These are phyloP conservation scores for Alternaria ethzedia DNA, from an alignment of 2,329 filamentous ascomycete genomes.

Conservation along the genomic window DNA sequence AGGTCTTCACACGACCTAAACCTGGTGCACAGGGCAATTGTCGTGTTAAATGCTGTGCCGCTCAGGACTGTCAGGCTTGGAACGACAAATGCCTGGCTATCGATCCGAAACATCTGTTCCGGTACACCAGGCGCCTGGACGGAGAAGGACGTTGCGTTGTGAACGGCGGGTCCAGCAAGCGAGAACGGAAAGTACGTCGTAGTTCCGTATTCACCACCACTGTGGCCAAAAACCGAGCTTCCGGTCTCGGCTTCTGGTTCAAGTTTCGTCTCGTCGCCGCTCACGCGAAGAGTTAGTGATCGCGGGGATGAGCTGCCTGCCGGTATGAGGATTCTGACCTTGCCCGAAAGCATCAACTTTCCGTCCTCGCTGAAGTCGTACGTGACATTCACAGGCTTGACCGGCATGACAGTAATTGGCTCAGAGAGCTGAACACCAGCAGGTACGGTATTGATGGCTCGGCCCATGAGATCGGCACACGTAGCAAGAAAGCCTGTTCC, in stretches of 20 bases:
- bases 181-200: constrained; percentile 2
- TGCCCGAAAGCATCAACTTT: not conserved
- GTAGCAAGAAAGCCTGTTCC: not conserved
- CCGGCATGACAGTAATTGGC: not conserved
- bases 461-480: constrained; percentile 7
- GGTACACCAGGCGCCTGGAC: not conserved
- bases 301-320: not conserved
- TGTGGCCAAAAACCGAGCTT: not conserved
- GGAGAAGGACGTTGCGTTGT: not conserved
- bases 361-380: not conserved
- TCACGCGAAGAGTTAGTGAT: not conserved
- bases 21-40: not conserved
- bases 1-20: not conserved
- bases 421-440: not conserved
- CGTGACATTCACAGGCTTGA: not conserved
- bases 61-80: not conserved
- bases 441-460: constrained; percentile 15
- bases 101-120: not conserved
- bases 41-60: not conserved
- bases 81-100: not conserved
- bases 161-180: not conserved
- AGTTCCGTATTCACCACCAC: not conserved
- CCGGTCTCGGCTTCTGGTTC: not conserved
- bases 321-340: not conserved
- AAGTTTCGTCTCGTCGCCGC: not conserved